phyloP scores from a whole-genome alignment of 140 eudicot genomes.

The Senecio squalidus region DNA sequence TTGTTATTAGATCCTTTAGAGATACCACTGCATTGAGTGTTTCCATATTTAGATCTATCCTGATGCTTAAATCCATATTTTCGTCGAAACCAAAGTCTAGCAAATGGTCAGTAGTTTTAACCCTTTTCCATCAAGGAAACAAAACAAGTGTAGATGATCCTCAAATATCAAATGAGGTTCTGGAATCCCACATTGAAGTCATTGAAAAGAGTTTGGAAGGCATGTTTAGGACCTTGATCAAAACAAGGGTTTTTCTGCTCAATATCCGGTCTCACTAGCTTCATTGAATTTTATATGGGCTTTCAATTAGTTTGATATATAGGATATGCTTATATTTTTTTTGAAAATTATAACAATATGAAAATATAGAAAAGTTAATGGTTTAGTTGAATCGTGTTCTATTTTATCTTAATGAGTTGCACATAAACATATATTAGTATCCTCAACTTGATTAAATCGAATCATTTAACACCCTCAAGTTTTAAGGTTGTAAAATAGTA shows the following conservation, averaged over 20 bases:
- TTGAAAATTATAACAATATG: too few species aligned
- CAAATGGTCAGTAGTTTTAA: slow-evolving; percentile 33
- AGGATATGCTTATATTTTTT: too few species aligned
- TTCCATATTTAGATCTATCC: slow-evolving; percentile 23
- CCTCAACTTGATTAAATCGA: too few species aligned
- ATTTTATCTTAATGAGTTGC: too few species aligned
- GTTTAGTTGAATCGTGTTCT: too few species aligned
- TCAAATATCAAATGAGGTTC: slow-evolving; percentile 16
- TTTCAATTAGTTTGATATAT: too few species aligned
- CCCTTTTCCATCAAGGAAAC: slow-evolving; percentile 16
- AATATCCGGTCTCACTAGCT: slow-evolving; percentile 34
- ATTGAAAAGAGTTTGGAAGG: slow-evolving; percentile 31
- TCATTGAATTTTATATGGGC: too few species aligned
- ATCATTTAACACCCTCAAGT: too few species aligned
- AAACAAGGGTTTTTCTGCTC: slow-evolving; percentile 33
- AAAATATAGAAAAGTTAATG: too few species aligned
- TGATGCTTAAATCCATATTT: slow-evolving; percentile 15
- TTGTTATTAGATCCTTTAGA: slow-evolving; percentile 36
- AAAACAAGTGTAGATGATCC: neutral
- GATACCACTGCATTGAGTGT: slow-evolving; percentile 28
- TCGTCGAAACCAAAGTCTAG: slow-evolving; percentile 23
- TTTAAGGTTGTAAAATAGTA: too few species aligned
- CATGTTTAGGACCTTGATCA: slow-evolving; percentile 39
- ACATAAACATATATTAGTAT: too few species aligned
- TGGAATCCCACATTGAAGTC: slow-evolving; percentile 30